Conservation (phyloP, 2,329 filamentous ascomycete species). For the Trichothecium sympodiale region DNA sequence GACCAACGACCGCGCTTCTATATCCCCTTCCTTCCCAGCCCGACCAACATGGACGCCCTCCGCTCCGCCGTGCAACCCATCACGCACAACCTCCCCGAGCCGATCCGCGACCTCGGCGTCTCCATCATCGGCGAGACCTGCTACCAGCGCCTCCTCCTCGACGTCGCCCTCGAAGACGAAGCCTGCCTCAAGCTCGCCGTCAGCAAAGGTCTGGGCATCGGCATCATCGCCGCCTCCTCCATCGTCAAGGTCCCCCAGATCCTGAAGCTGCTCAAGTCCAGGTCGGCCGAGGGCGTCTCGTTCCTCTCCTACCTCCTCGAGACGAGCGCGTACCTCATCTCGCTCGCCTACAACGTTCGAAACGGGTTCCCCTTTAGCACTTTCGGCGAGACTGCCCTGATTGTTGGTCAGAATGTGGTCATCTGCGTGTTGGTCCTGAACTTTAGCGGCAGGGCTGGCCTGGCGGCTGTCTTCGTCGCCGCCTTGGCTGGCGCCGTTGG, state of each 20-base stretch:
- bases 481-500: conserved; percentile 59
- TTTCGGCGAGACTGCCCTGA: conserved; percentile 88
- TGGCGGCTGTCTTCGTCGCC: conserved; percentile 69
- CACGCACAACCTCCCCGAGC: conserved; percentile 61
- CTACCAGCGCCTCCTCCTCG: conserved; percentile 76
- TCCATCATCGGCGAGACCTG: conserved; percentile 74
- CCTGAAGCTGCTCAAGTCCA: conserved; percentile 73
- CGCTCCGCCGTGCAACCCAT: conserved; percentile 55
- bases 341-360: conserved; percentile 83
- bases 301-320: conserved; percentile 92
- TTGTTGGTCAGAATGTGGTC: conserved; percentile 82
- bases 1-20: neutral
- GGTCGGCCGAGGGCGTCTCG: conserved; percentile 72
- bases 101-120: conserved; percentile 62
- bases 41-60: conserved; percentile 45
- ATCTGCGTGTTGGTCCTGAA: conserved; percentile 80
- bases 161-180: conserved; percentile 67
- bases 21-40: conserved; percentile 2
- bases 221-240: conserved; percentile 80
- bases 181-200: conserved; percentile 81
- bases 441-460: conserved; percentile 58
- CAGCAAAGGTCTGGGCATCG: conserved; percentile 86
- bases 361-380: conserved; percentile 93
- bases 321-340: conserved; percentile 77
- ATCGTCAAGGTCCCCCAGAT: conserved; percentile 97